These are phyloP conservation scores for Pseudogymnoascus sp. DNA, from an alignment of 2,329 filamentous ascomycete genomes.

Conservation along the genomic window DNA sequence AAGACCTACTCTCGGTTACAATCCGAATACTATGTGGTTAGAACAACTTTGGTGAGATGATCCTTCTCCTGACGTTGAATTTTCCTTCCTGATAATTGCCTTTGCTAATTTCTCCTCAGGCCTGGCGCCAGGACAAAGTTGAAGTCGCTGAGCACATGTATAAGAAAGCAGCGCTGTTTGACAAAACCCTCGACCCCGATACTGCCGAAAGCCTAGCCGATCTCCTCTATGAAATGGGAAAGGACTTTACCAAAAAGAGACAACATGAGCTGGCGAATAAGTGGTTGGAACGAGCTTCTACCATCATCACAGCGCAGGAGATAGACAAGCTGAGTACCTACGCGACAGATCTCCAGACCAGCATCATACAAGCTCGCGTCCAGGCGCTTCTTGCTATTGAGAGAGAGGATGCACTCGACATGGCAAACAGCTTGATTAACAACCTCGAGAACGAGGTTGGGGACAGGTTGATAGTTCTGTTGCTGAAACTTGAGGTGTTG, in stretches of 20 bases:
- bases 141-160: constrained; percentile 77
- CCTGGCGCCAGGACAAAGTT: constrained; percentile 63
- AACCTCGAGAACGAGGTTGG: constrained; percentile 51
- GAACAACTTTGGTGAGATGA: constrained; percentile 45
- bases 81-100: background rate
- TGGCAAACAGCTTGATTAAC: constrained; percentile 49
- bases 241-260: constrained; percentile 42
- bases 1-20: constrained; percentile 25
- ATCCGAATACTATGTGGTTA: constrained; percentile 27
- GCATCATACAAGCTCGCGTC: constrained; percentile 57
- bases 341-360: constrained; percentile 54
- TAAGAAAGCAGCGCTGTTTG: constrained; percentile 42
- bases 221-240: constrained; percentile 65
- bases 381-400: constrained; percentile 43
- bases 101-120: constrained; percentile 36
- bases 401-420: constrained; percentile 36
- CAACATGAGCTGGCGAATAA: constrained; percentile 49
- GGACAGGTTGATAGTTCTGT: constrained; percentile 54
- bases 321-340: constrained; percentile 48
- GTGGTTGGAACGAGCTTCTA: constrained; percentile 66
- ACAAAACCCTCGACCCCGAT: constrained; percentile 34
- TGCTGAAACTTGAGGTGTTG: constrained; percentile 62
- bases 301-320: constrained; percentile 47
- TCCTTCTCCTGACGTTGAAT: background rate
- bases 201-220: constrained; percentile 57